Conservation (phyloP, 768 basidiomycete genomes). For the Suillus plorans region DNA sequence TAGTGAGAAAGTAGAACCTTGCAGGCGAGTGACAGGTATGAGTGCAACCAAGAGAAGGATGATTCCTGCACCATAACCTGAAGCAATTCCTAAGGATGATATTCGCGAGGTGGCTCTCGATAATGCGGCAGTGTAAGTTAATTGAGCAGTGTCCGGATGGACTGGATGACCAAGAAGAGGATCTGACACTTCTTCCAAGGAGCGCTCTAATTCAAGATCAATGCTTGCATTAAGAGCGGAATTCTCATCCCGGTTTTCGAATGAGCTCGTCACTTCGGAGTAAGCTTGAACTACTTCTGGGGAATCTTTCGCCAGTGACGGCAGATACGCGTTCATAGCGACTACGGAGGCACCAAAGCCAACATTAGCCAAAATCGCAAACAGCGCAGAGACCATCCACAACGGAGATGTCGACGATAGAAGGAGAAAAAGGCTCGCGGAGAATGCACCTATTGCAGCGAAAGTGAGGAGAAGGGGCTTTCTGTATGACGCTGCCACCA, state of each 20-base stretch:
- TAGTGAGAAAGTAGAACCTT: constrained; percentile 76
- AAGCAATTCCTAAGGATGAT: constrained; percentile 81
- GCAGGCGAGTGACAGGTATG: constrained; percentile 71
- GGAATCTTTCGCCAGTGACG: constrained; percentile 63
- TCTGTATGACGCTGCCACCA: constrained; percentile 55
- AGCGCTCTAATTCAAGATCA: constrained; percentile 18
- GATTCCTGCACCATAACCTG: constrained; percentile 86
- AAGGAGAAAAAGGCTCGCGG: constrained; percentile 69
- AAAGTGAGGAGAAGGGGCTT: constrained; percentile 78
- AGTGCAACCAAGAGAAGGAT: constrained; percentile 69
- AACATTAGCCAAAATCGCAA: constrained; percentile 80
- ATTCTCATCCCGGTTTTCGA: constrained; percentile 13
- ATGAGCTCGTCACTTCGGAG: constrained; percentile 25
- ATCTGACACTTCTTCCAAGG: constrained; percentile 31
- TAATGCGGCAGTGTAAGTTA: constrained; percentile 54
- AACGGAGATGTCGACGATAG: constrained; percentile 69
- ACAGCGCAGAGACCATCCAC: constrained; percentile 66
- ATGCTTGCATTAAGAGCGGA: constrained; percentile 11
- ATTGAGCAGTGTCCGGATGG: constrained; percentile 27
- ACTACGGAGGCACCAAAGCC: constrained; percentile 86
- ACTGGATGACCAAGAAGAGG: constrained; percentile 35
- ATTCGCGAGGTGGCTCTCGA: constrained; percentile 79
- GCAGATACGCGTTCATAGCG: constrained; percentile 89
- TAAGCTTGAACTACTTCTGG: constrained; percentile 52
- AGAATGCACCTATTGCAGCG: constrained; percentile 66